Evolutionary conservation across 345 rosid genomes (phyloP), one percentile per base, ranked within the genome.

Genomic region (Erucastrum elatum): DNA sequence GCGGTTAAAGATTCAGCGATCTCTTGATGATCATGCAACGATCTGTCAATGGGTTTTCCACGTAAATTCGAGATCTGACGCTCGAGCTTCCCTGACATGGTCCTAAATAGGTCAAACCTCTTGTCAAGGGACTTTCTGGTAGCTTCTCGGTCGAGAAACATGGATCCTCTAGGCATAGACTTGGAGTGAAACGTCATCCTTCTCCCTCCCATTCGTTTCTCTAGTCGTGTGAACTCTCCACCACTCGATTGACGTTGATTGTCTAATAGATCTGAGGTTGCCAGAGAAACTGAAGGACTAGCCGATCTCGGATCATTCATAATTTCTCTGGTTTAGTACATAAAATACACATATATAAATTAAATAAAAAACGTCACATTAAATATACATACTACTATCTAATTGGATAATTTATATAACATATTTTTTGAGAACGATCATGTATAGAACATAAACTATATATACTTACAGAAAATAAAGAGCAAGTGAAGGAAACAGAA

Each of bases 51-150:
- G 0, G 91, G 88, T 85, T 69, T 91, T 59, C 91, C 91, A 0
- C 91, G 90, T 34, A 94, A 66, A 77, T 81, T 83, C 0, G 97
- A 72, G 15, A 92, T 59, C 85, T 92, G 94, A 76, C 94, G 87
- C 85, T 94, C 98, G 7, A 94, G 86, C 78, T 76, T 92, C 68
- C 93, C 96, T 0, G 98, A 92, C 92, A 93, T 90, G 16, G 98
- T 94, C 69, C 91, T 92, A 87, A 94, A 92, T 3, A 97, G 82
- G 82, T 94, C 93, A 76, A 59, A 92, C 66, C 97, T 81, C 34
- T 71, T 87, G 75, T 92, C 97, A 27, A 77, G 21, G 68, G 63
- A 58, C 74, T 64, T 17, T 87, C 86, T 84, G 80, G 78, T 49
- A 5, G 75, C n/a, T 10, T 83, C 68, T 34, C 71, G 80, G 5